A percentile compares a stretch with the other conserved stretches of the same genome.
These are phyloP conservation scores for Rosa chinensis DNA, from an alignment of 306 rosid genomes.

Conservation along the genomic window DNA sequence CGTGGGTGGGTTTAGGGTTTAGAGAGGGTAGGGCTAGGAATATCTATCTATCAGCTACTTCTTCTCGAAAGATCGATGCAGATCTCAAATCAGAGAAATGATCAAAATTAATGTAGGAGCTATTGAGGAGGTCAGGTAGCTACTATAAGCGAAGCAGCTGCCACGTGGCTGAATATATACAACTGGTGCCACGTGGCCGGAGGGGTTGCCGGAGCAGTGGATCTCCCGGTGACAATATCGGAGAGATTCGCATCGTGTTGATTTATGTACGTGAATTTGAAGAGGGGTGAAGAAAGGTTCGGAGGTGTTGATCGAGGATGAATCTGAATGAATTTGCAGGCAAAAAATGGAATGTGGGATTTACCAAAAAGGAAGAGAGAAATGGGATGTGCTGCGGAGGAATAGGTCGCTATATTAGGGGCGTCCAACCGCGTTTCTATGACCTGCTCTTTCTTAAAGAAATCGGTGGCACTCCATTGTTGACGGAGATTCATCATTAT, in stretches of 20 bases:
- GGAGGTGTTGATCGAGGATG: neutral
- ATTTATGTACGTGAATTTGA: neutral
- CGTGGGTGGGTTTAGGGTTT: neutral
- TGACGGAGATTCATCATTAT: neutral
- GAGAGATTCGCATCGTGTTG: neutral
- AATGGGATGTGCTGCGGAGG: constrained; percentile 1
- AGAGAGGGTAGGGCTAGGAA: neutral
- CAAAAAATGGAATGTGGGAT: neutral
- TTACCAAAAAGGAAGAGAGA: neutral
- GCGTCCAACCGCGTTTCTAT: neutral
- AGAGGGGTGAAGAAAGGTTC: neutral
- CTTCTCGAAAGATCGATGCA: neutral
- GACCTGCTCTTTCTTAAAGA: neutral
- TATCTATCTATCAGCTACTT: neutral
- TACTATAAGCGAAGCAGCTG: neutral
- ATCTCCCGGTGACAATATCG: neutral
- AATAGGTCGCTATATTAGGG: neutral
- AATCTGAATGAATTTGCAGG: neutral
- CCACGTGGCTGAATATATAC: neutral
- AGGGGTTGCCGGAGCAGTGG: neutral
- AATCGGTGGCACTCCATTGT: neutral
- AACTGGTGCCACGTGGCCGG: neutral
- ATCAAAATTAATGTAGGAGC: neutral
- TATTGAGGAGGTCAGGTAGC: constrained; percentile 2
- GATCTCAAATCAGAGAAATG: neutral